Conservation (phyloP, 2,329 filamentous ascomycete genomes). For the Blastomyces percursus region DNA sequence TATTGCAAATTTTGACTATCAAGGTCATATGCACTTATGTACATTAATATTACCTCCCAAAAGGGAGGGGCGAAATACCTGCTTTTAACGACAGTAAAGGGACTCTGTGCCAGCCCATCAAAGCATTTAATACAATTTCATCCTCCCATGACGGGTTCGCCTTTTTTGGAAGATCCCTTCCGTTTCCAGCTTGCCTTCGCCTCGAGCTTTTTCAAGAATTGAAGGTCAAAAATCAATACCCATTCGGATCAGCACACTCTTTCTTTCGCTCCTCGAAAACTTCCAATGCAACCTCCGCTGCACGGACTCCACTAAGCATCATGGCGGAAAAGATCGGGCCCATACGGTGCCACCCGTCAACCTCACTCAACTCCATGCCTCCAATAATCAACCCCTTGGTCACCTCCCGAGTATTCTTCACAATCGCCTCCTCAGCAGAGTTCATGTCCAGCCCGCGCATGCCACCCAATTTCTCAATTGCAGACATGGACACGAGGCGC, state of each 20-base stretch:
- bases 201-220: background rate
- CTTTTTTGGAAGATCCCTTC: background rate
- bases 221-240: background rate
- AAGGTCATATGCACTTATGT: background rate
- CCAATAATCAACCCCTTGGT: conserved; percentile 83
- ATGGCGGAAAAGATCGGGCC: conserved; percentile 82
- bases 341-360: conserved; percentile 88
- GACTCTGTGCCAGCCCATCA: background rate
- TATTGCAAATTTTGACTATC: background rate
- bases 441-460: conserved; percentile 96
- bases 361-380: conserved; percentile 85
- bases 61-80: background rate
- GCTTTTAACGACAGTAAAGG: background rate
- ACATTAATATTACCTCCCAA: background rate
- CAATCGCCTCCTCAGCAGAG: conserved; percentile 80
- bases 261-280: conserved; percentile 63
- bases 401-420: conserved; percentile 81
- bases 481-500: conserved; percentile 78
- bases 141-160: background rate
- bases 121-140: background rate
- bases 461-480: conserved; percentile 70
- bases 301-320: conserved; percentile 78
- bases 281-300: conserved; percentile 67
- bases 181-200: background rate
- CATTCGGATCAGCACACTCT: conserved; percentile 49